Evolutionary conservation across 2,329 filamentous ascomycete species (phyloP), one percentile per base, ranked within the genome.

Genomic region (Ophiostoma angusticollis): DNA sequence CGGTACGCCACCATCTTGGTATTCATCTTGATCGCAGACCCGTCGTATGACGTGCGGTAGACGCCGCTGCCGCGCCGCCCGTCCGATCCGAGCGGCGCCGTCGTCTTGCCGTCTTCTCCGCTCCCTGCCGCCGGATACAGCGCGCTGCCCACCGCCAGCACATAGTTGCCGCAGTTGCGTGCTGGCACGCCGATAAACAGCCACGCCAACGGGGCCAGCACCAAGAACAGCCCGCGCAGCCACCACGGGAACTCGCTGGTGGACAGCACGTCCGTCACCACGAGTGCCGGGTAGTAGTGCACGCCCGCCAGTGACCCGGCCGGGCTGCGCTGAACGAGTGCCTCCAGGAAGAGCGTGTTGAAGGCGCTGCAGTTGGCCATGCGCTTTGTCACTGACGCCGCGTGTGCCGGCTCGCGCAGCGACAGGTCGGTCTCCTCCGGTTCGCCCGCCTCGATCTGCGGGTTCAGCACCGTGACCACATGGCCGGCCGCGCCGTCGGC

Each of bases 391-490:
- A n/a, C n/a, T n/a, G n/a, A 16, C 9, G 14, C 11, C 34, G 14
- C 16, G 37, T 23, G 16, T 5, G 19, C 17, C 9, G 29, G 19
- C 4, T 29, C 7, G 35, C 38, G 41, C 21, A 45, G 38, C 6
- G 24, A 33, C 24, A 43, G 24, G 38, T 45, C 41, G 11, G 19
- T 6, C 2, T n/a, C 23, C n/a, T 27, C 17, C 8, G 41, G 6
- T 17, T 16, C 9, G 23, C 37, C n/a, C n/a, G n/a, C 35, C 23
- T 45, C 44, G 7, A 43, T 28, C 3, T 17, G n/a, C n/a, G 44
- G 40, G 25, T 55, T 54, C 7, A 58, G 45, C 9, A 62, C 48
- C 16, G 41, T 47, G 3, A 59, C 49, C 8, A 60, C 51, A 4
- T 45, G 36, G 8, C 36, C 37, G 2, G 25, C 37, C 31, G 24